These are phyloP conservation scores for Podila clonocystis DNA, from an alignment of 192 early-diverging fungal genomes.

Conservation along the genomic window DNA sequence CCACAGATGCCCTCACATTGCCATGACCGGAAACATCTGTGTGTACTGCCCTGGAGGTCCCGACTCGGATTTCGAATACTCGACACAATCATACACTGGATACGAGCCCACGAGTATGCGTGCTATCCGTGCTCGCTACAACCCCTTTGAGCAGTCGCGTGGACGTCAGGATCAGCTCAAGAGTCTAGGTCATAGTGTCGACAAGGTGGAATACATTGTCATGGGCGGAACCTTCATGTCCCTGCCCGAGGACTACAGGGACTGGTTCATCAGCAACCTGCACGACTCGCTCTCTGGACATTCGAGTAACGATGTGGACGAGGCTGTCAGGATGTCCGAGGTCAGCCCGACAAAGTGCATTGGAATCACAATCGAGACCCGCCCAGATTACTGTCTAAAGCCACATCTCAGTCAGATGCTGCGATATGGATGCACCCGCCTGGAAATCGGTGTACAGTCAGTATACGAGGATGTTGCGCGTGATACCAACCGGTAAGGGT, in stretches of 20 bases:
- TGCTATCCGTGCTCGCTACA: slow-evolving; percentile 97
- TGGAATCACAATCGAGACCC: slow-evolving; percentile 99
- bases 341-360: slow-evolving; percentile 97
- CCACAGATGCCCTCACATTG: slow-evolving; percentile 97
- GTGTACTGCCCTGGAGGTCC: slow-evolving; percentile 99
- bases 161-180: slow-evolving; percentile 96
- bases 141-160: slow-evolving; percentile 95
- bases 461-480: slow-evolving; percentile 99
- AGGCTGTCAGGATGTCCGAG: slow-evolving; percentile 98
- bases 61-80: slow-evolving; percentile 99
- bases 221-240: slow-evolving; percentile 99
- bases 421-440: slow-evolving; percentile 96
- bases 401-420: slow-evolving; percentile 99
- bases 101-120: slow-evolving; percentile 99
- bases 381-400: slow-evolving; percentile 98
- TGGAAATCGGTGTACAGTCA: slow-evolving; percentile 99
- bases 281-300: slow-evolving; percentile 97
- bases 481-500: slow-evolving; percentile 86
- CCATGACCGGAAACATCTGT: slow-evolving; percentile 99
- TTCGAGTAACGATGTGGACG: slow-evolving; percentile 90
- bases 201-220: slow-evolving; percentile 98
- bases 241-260: slow-evolving; percentile 91
- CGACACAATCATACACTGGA: slow-evolving; percentile 99
- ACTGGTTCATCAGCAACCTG: slow-evolving; percentile 97
- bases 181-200: slow-evolving; percentile 92